Conservation (phyloP, 176 grass and related monocot species). For the Avena sativa region DNA sequence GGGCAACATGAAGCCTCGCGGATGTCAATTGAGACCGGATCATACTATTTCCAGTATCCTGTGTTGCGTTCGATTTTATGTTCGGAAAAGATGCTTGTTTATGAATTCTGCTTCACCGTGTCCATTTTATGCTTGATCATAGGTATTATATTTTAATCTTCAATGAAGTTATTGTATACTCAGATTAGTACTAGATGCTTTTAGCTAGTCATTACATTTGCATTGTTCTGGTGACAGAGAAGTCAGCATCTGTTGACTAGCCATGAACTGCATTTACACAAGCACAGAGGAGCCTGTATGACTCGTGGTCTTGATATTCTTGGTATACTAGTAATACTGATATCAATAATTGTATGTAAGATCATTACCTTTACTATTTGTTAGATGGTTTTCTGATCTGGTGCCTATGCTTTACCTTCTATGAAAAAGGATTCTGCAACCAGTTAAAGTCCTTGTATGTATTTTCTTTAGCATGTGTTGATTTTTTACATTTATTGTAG, state of each 20-base stretch:
- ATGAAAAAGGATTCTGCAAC: background rate
- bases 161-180: background rate
- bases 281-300: background rate
- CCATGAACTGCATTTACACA: background rate
- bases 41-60: slow-evolving; percentile 97
- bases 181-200: background rate
- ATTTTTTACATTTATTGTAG: slow-evolving; percentile 9
- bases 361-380: slow-evolving; percentile 3
- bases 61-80: background rate
- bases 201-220: background rate
- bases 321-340: slow-evolving; percentile 1
- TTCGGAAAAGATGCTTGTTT: background rate
- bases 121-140: background rate
- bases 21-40: slow-evolving; percentile 97
- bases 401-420: background rate
- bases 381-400: background rate
- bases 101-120: background rate
- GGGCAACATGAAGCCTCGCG: slow-evolving; percentile 90
- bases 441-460: background rate
- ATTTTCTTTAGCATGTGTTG: background rate
- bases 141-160: slow-evolving; percentile 1
- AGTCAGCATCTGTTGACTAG: background rate
- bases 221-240: background rate
- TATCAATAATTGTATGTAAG: background rate
- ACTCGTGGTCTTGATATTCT: background rate